Percentiles rank a stretch among this genome's conserved stretches.
Conservation (phyloP, 169 alveolate genomes). For the Plasmodium fragile region DNA sequence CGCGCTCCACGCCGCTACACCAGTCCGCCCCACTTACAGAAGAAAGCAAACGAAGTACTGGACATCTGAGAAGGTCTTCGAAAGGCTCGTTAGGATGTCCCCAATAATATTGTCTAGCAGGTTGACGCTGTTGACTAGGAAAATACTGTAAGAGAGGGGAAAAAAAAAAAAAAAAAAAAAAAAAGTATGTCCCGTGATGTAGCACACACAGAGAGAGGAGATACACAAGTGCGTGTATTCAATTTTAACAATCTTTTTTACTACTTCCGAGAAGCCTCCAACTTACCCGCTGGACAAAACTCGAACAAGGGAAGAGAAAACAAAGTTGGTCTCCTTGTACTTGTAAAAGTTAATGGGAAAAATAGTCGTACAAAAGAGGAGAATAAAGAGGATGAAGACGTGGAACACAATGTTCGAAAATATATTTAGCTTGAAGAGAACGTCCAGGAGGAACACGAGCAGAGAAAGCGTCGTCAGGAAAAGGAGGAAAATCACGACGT, state of each 20-base stretch:
- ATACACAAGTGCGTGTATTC: background rate
- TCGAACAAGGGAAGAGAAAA: slow-evolving; percentile 73
- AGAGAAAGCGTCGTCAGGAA: slow-evolving; percentile 68
- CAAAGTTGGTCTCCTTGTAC: slow-evolving; percentile 77
- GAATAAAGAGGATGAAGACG: slow-evolving; percentile 14
- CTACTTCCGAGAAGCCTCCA: background rate
- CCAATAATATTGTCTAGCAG: slow-evolving; percentile 87
- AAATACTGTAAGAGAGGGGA: slow-evolving; percentile 70
- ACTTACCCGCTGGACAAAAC: slow-evolving; percentile 74
- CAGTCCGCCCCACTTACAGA: slow-evolving; percentile 44
- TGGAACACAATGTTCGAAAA: slow-evolving; percentile 37
- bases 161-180: background rate
- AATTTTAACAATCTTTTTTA: background rate
- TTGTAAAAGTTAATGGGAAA: slow-evolving; percentile 58
- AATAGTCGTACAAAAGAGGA: slow-evolving; percentile 35
- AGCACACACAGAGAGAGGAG: background rate
- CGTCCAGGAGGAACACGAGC: slow-evolving; percentile 79
- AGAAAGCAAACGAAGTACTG: slow-evolving; percentile 83
- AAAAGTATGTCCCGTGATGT: background rate
- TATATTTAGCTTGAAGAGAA: slow-evolving; percentile 65
- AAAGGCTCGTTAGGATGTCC: slow-evolving; percentile 85
- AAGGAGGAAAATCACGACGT: slow-evolving; percentile 32
- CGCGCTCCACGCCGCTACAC: background rate
- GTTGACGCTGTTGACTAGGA: slow-evolving; percentile 82
- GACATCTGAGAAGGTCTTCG: slow-evolving; percentile 87